Conservation (phyloP, 2,329 filamentous ascomycete genomes). For the Monosporascus sp. region DNA sequence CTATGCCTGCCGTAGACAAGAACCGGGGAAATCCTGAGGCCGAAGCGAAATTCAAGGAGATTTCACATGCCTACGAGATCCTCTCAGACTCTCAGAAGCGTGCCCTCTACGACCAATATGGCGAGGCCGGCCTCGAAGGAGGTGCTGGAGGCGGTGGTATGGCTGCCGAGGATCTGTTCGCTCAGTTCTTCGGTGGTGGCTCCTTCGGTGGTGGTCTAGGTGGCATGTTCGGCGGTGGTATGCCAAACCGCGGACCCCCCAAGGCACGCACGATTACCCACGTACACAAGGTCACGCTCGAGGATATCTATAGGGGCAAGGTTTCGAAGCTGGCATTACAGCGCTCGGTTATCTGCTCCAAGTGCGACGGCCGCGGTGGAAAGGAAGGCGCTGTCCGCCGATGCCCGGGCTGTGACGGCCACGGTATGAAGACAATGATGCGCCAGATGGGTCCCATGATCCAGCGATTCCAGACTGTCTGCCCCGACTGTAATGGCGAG, state of each 20-base stretch:
- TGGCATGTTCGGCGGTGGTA: constrained; percentile 72
- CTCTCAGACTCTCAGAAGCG: constrained; percentile 91
- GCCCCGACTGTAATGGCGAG: constrained; percentile 96
- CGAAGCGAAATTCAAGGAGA: constrained; percentile 97
- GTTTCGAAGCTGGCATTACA: constrained; percentile 95
- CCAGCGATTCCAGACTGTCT: constrained; percentile 98
- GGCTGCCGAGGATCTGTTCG: constrained; percentile 93
- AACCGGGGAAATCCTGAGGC: constrained; percentile 90
- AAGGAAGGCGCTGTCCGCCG: constrained; percentile 98
- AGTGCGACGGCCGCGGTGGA: constrained; percentile 89
- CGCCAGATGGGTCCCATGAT: constrained; percentile 99
- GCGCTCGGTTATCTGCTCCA: constrained; percentile 93
- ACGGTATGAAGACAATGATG: constrained; percentile 99
- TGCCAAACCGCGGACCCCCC: constrained; percentile 72
- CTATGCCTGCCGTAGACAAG: constrained; percentile 61
- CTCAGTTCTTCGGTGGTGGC: constrained; percentile 86
- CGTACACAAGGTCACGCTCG: constrained; percentile 95
- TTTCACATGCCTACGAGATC: constrained; percentile 92
- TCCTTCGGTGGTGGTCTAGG: constrained; percentile 69
- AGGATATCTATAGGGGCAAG: constrained; percentile 98
- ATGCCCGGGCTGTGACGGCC: constrained; percentile 84
- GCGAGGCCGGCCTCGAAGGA: constrained; percentile 91
- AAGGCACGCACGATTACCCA: constrained; percentile 96
- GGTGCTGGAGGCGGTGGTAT: constrained; percentile 77
- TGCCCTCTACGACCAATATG: constrained; percentile 91